Conservation (phyloP, 495 filamentous ascomycete genomes). For the Astrothelium subdiscretum region DNA sequence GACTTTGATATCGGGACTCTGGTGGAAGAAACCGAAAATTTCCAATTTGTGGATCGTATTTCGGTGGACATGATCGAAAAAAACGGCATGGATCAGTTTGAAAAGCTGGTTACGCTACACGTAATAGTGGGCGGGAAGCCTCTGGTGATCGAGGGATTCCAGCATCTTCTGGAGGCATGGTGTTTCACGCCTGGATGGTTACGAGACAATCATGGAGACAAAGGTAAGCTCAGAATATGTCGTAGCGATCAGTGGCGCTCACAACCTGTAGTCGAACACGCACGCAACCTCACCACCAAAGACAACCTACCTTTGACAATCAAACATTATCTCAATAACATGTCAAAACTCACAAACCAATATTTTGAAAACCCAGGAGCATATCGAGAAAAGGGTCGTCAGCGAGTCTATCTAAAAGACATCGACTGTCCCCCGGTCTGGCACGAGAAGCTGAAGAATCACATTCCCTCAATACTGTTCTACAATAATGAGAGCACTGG, state of each 20-base stretch:
- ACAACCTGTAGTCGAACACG: constrained; percentile 41
- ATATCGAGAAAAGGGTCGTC: constrained; percentile 56
- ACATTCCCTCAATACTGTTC: constrained; percentile 68
- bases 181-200: constrained; percentile 78
- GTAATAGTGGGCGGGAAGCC: constrained; percentile 78
- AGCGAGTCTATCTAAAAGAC: constrained; percentile 88
- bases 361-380: constrained; percentile 48
- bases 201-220: constrained; percentile 54
- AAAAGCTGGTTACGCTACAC: constrained; percentile 64
- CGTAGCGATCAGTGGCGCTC: not conserved
- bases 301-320: constrained; percentile 67
- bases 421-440: constrained; percentile 84
- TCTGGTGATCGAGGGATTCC: constrained; percentile 78
- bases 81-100: constrained; percentile 60
- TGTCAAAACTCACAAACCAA: constrained; percentile 65
- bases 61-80: constrained; percentile 60
- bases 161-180: constrained; percentile 50
- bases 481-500: constrained; percentile 75
- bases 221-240: constrained; percentile 40
- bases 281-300: constrained; percentile 60
- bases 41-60: constrained; percentile 68
- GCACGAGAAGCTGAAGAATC: constrained; percentile 61
- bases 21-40: constrained; percentile 67
- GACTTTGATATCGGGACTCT: constrained; percentile 62
- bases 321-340: constrained; percentile 75